Evolutionary conservation across 257 asterid species (phyloP).

Genomic region (Solanum arcanum): DNA sequence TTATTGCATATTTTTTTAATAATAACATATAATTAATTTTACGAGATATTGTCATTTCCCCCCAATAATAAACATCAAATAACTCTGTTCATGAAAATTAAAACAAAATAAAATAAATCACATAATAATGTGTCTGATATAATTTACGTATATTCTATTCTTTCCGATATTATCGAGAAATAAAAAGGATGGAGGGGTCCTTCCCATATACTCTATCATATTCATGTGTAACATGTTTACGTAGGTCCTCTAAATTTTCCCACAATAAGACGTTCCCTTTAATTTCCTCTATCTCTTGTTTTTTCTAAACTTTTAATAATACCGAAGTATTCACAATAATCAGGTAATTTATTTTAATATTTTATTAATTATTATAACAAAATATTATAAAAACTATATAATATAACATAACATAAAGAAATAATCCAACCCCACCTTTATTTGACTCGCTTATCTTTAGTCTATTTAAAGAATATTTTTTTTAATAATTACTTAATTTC

Average conservation of each 20-base stretch:
- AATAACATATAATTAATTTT: too few relatives aligned
- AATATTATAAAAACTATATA: neutral
- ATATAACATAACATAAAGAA: neutral
- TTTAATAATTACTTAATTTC: too few relatives aligned
- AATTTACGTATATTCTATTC: too few relatives aligned
- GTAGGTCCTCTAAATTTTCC: neutral
- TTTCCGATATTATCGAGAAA: neutral
- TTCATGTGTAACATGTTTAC: neutral
- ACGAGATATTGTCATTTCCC: too few relatives aligned
- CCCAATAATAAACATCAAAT: rapidly evolving
- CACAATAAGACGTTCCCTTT: neutral
- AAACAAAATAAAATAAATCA: too few relatives aligned
- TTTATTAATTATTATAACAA: too few relatives aligned
- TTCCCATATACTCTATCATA: neutral
- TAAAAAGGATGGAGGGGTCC: neutral
- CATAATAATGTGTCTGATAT: too few relatives aligned
- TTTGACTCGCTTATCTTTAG: neutral
- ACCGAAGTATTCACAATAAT: neutral
- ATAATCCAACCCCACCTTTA: too few relatives aligned
- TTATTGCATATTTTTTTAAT: too few relatives aligned
- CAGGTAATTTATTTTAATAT: neutral
- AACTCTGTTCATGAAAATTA: rapidly evolving
- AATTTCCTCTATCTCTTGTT: neutral
- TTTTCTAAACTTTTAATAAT: neutral
- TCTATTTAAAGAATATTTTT: neutral